phyloP scores from a whole-genome alignment of 352 stramenopile genomes.

The Globisporangium acanthophoron region DNA sequence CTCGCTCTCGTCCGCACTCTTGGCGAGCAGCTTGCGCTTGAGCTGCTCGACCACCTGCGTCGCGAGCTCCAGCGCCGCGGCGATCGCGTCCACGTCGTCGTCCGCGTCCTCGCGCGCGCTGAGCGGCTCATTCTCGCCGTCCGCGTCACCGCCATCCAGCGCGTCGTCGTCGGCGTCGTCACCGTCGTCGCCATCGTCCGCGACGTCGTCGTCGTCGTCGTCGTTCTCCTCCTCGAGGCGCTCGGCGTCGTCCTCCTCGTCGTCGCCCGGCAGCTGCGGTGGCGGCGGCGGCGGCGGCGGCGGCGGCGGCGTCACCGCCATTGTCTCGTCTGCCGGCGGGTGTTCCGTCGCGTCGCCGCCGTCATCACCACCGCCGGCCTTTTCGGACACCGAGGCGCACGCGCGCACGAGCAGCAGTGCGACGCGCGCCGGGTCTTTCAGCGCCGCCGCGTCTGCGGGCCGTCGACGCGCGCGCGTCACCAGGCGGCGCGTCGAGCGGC shows the following conservation, averaged over 20 bases:
- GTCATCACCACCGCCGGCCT: neutral
- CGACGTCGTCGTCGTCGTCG: constrained; percentile 46
- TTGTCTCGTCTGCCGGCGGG: neutral
- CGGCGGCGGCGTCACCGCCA: neutral
- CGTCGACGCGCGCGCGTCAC: neutral
- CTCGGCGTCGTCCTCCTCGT: constrained; percentile 18
- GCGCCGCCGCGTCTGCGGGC: no score
- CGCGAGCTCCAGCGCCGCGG: constrained; percentile 43
- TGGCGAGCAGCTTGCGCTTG: constrained; percentile 46
- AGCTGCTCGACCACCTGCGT: constrained; percentile 55
- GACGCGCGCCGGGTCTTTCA: constrained; percentile 30
- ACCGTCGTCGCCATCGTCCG: constrained; percentile 26
- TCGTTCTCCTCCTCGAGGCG: constrained; percentile 21
- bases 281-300: no score
- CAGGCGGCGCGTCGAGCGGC: neutral
- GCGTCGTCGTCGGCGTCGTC: constrained; percentile 17
- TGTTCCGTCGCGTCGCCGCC: neutral
- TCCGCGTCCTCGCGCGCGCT: constrained; percentile 10
- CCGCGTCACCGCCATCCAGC: constrained; percentile 11
- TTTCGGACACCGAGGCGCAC: constrained; percentile 13
- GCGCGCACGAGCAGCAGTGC: constrained; percentile 38
- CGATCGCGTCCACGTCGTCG: constrained; percentile 37
- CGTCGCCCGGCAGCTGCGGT: neutral
- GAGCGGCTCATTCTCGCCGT: constrained; percentile 8
- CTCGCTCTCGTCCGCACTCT: constrained; percentile 28